Evolutionary conservation across 306 rosid genomes (phyloP).

Genomic region (Casuarina cunninghamiana): DNA sequence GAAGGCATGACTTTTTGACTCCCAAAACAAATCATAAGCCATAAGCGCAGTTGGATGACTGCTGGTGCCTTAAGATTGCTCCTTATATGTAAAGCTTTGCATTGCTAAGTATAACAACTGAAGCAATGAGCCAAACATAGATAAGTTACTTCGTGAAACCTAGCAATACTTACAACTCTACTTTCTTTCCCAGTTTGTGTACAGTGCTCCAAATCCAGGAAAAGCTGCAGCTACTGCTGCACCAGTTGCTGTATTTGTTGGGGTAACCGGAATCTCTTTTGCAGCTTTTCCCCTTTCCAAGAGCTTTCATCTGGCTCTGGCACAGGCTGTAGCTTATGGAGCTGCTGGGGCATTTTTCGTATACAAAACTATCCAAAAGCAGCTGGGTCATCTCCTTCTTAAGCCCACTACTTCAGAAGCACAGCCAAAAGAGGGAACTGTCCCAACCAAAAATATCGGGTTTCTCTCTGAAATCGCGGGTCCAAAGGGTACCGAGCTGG

Average conservation of each 20-base stretch:
- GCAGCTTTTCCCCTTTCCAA: slow-evolving; percentile 78
- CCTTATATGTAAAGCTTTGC: not conserved
- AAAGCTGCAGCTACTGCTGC: slow-evolving; percentile 98
- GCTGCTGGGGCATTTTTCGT: slow-evolving; percentile 66
- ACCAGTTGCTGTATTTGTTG: slow-evolving; percentile 78
- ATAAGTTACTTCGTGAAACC: not conserved
- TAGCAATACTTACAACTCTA: slow-evolving; percentile 3
- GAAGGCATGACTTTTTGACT: not conserved
- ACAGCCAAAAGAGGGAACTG: slow-evolving; percentile 42
- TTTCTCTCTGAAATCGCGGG: slow-evolving; percentile 85
- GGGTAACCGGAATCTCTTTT: slow-evolving; percentile 74
- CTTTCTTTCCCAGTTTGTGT: slow-evolving; percentile 65
- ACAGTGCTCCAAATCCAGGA: slow-evolving; percentile 94
- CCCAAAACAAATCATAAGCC: slow-evolving; percentile 3
- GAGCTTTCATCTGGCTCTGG: slow-evolving; percentile 49
- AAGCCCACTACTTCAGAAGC: slow-evolving; percentile 41
- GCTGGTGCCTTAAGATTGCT: not conserved
- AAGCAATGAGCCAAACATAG: slow-evolving; percentile 3
- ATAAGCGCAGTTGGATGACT: not conserved
- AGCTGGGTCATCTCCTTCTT: slow-evolving; percentile 84
- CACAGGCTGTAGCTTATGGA: slow-evolving; percentile 75
- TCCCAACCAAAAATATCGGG: slow-evolving; percentile 50
- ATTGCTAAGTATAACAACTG: not conserved
- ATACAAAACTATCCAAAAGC: slow-evolving; percentile 64
- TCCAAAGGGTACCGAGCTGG: slow-evolving; percentile 83